phyloP scores from a whole-genome alignment of 352 stramenopile species.

The Phytophthora citricola region DNA sequence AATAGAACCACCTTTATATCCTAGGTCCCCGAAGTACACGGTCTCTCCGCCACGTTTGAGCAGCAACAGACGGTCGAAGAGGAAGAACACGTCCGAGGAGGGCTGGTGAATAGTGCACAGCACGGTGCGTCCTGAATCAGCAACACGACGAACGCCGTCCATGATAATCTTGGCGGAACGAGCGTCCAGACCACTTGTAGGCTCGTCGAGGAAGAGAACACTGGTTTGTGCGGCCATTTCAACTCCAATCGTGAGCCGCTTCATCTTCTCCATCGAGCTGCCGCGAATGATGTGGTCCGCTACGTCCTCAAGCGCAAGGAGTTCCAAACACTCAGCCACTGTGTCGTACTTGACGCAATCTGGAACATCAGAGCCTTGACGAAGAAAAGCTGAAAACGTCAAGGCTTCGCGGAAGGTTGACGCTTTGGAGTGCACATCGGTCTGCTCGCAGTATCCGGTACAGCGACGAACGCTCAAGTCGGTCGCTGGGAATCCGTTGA shows the following conservation, averaged over 20 bases:
- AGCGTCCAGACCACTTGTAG: conserved; percentile 86
- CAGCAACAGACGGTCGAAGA: conserved; percentile 85
- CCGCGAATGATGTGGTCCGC: conserved; percentile 74
- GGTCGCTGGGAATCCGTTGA: conserved; percentile 59
- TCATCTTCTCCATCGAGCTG: conserved; percentile 62
- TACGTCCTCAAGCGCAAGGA: conserved; percentile 62
- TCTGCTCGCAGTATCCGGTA: conserved; percentile 86
- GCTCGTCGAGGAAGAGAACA: conserved; percentile 89
- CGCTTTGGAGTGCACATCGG: conserved; percentile 91
- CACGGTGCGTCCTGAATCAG: conserved; percentile 69
- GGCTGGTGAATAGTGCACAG: conserved; percentile 93
- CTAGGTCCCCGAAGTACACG: conserved; percentile 56
- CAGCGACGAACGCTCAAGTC: conserved; percentile 62
- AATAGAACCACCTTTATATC: conserved; percentile 21
- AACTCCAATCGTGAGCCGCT: conserved; percentile 79
- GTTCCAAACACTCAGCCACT: conserved; percentile 61
- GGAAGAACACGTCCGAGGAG: conserved; percentile 81
- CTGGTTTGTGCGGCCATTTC: conserved; percentile 87
- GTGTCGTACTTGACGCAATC: conserved; percentile 56
- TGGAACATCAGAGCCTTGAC: conserved; percentile 51
- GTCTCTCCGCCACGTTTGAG: conserved; percentile 61
- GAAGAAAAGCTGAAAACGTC: conserved; percentile 91
- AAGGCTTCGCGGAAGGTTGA: conserved; percentile 93
- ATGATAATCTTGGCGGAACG: conserved; percentile 86
- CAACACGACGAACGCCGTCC: conserved; percentile 83